phyloP scores from a whole-genome alignment of 495 filamentous ascomycete species.

The Podospora bellae-mahoneyi region DNA sequence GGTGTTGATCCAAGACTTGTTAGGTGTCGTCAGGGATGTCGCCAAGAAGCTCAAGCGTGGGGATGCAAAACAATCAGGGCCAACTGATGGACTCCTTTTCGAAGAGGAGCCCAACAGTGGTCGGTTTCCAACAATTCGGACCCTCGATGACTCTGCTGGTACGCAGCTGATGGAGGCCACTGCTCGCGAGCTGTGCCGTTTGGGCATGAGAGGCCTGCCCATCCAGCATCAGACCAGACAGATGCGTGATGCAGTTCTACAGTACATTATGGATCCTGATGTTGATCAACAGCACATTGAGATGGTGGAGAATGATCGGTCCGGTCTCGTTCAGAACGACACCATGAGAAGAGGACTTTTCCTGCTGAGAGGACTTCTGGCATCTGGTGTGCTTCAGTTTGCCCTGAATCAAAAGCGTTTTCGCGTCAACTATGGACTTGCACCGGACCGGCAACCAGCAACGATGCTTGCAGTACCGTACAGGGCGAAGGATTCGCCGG shows the following conservation, averaged over 20 bases:
- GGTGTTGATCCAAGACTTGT: constrained; percentile 54
- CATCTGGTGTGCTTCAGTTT: constrained; percentile 53
- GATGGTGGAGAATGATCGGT: constrained; percentile 33
- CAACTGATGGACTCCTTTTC: constrained; percentile 13
- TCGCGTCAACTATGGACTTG: constrained; percentile 64
- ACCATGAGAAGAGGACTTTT: constrained; percentile 43
- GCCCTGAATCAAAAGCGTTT: constrained; percentile 58
- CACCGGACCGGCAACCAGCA: constrained; percentile 36
- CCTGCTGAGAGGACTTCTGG: constrained; percentile 60
- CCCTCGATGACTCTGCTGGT: constrained; percentile 39
- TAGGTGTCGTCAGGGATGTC: constrained; percentile 34
- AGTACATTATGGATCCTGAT: constrained; percentile 42
- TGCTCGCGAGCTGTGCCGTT: constrained; percentile 36
- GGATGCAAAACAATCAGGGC: constrained; percentile 36
- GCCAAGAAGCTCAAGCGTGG: constrained; percentile 29
- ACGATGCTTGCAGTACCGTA: constrained; percentile 67
- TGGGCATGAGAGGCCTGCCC: constrained; percentile 41
- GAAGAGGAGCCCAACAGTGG: constrained; percentile 11
- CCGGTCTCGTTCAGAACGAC: constrained; percentile 35
- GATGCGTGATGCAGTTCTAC: constrained; percentile 38
- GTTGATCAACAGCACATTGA: constrained; percentile 32
- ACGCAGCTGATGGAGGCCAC: constrained; percentile 31
- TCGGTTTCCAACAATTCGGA: constrained; percentile 45
- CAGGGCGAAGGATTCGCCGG: constrained; percentile 64
- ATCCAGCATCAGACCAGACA: constrained; percentile 38